These are phyloP conservation scores for Globisporangium barbulae DNA, from an alignment of 352 stramenopile species.

Conservation along the genomic window DNA sequence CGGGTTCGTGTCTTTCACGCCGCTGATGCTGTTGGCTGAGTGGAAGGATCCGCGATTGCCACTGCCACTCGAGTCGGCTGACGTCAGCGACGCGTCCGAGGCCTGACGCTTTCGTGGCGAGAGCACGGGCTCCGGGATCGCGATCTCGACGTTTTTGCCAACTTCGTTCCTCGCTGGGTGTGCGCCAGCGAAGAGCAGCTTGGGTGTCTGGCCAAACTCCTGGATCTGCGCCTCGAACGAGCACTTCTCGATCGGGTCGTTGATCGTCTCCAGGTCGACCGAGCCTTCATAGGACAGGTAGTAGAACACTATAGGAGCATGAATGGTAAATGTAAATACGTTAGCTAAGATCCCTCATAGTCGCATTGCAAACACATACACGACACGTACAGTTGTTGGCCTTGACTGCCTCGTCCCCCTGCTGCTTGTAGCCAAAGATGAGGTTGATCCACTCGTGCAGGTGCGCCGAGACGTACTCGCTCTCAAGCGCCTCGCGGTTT, in stretches of 20 bases:
- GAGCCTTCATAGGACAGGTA: slow-evolving; percentile 87
- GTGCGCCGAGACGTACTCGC: slow-evolving; percentile 93
- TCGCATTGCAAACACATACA: neutral
- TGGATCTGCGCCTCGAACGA: slow-evolving; percentile 93
- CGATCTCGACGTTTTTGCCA: slow-evolving; percentile 51
- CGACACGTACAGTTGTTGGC: slow-evolving; percentile 71
- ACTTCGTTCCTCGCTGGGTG: slow-evolving; percentile 67
- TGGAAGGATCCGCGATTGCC: slow-evolving; percentile 4
- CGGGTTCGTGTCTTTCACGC: slow-evolving; percentile 3
- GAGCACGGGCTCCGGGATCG: slow-evolving; percentile 31
- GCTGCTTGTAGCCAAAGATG: slow-evolving; percentile 97
- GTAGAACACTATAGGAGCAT: slow-evolving; percentile 69
- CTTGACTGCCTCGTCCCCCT: slow-evolving; percentile 81
- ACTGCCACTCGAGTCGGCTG: neutral
- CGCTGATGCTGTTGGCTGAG: slow-evolving; percentile 9
- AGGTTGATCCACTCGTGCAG: slow-evolving; percentile 98
- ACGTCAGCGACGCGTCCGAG: slow-evolving; percentile 8
- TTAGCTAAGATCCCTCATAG: neutral
- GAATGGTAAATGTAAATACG: neutral
- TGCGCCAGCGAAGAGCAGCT: slow-evolving; percentile 55
- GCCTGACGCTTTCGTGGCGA: slow-evolving; percentile 29
- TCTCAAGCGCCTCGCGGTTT: slow-evolving; percentile 95
- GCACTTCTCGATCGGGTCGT: slow-evolving; percentile 90
- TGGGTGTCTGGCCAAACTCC: slow-evolving; percentile 90
- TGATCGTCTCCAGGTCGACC: slow-evolving; percentile 82